Conservation (phyloP, 2,329 filamentous ascomycete genomes). For the Paecilomyces sp. region DNA sequence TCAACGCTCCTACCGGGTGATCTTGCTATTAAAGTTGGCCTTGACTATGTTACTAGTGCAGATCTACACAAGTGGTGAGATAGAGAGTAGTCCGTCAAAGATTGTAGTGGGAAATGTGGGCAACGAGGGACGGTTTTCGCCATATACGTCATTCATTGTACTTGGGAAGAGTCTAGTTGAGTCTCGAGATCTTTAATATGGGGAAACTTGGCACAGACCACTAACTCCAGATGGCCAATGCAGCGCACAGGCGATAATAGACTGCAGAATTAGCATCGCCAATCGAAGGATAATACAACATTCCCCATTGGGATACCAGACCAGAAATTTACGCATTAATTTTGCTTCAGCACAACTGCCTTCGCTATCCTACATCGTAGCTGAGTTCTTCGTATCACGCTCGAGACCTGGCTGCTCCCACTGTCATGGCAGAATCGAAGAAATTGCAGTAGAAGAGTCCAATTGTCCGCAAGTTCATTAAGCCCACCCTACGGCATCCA, state of each 20-base stretch:
- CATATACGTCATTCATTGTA: neutral
- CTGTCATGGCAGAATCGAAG: too few relatives aligned
- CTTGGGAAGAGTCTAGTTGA: neutral
- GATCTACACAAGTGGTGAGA: too few relatives aligned
- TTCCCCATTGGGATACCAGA: neutral
- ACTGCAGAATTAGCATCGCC: neutral
- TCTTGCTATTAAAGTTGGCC: too few relatives aligned
- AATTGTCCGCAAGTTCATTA: too few relatives aligned
- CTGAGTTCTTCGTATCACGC: constrained; percentile 4
- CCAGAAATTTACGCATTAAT: neutral
- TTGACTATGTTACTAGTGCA: too few relatives aligned
- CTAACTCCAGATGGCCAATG: neutral
- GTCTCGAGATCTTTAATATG: neutral
- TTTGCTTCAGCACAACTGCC: neutral
- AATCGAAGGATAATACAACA: neutral
- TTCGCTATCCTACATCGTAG: neutral
- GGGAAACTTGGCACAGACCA: neutral
- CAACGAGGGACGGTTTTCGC: neutral
- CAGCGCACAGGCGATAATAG: neutral
- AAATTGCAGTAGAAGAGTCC: too few relatives aligned
- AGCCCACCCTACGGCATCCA: too few relatives aligned
- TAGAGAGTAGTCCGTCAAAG: too few relatives aligned
- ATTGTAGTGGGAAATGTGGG: neutral
- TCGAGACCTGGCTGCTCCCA: neutral
- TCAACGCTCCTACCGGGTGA: too few relatives aligned